Conservation (phyloP, 2,329 filamentous ascomycete species). For the Chaetoscypha palmicola region DNA sequence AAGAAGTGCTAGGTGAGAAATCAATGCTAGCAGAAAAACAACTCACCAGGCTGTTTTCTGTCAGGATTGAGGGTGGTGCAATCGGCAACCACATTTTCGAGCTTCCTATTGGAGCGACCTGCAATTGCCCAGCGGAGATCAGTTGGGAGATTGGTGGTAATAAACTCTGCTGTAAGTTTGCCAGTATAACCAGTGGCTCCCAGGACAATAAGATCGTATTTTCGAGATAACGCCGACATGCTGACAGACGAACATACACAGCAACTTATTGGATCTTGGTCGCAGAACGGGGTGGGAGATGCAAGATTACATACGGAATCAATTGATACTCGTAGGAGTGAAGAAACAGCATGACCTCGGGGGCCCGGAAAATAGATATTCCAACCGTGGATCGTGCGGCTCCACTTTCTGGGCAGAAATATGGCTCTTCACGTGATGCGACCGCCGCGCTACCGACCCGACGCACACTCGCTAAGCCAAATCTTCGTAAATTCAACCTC, state of each 20-base stretch:
- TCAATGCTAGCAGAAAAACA: too few species aligned
- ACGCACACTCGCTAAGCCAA: conserved; percentile 3
- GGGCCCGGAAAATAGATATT: too few species aligned
- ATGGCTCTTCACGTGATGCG: background rate
- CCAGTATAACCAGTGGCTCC: conserved; percentile 81
- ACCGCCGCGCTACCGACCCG: too few species aligned
- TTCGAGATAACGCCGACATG: conserved; percentile 20
- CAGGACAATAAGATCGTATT: conserved; percentile 60
- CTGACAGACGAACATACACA: too few species aligned
- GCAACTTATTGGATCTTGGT: too few species aligned
- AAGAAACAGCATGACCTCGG: too few species aligned
- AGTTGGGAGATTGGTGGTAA: conserved; percentile 62
- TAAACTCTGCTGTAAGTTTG: conserved; percentile 66
- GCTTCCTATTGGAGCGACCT: conserved; percentile 71
- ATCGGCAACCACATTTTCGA: conserved; percentile 60
- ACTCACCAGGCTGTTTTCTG: conserved; percentile 60
- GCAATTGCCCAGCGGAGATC: conserved; percentile 83
- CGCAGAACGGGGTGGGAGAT: too few species aligned
- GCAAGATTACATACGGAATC: too few species aligned
- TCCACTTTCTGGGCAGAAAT: too few species aligned
- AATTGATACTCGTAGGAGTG: too few species aligned
- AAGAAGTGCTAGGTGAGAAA: too few species aligned
- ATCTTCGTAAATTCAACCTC: conserved; percentile 19
- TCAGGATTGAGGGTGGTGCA: conserved; percentile 62
- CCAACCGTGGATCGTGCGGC: too few species aligned